A percentile compares a stretch with the other conserved stretches of the same genome.
These are phyloP conservation scores for Nitzschia palea DNA, from an alignment of 108 stramenopile genomes.

Conservation along the genomic window DNA sequence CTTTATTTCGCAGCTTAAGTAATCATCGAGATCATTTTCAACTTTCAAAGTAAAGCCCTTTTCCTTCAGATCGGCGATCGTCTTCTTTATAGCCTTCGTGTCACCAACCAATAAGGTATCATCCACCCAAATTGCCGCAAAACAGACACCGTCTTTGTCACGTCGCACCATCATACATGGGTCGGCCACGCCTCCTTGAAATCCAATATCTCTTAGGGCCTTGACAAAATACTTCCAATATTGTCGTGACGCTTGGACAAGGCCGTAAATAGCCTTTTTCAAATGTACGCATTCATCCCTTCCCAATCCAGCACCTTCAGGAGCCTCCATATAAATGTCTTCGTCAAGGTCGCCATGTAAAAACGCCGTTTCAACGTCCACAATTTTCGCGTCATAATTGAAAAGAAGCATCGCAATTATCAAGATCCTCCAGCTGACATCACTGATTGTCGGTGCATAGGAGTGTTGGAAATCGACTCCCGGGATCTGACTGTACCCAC, in stretches of 20 bases:
- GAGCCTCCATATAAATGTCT: constrained; percentile 29
- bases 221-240: background rate
- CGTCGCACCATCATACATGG: background rate
- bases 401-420: background rate
- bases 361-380: constrained; percentile 19
- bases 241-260: background rate
- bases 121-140: background rate
- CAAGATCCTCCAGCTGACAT: background rate
- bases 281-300: background rate
- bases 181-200: constrained; percentile 5
- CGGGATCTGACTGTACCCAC: constrained; percentile 13
- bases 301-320: background rate
- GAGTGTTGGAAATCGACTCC: background rate
- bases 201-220: constrained; percentile 3
- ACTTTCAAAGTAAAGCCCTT: constrained; percentile 6
- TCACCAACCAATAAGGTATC: background rate
- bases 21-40: constrained; percentile 14
- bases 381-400: background rate
- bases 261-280: background rate
- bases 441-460: background rate
- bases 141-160: background rate
- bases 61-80: background rate
- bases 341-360: constrained; percentile 28
- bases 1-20: constrained; percentile 19
- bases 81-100: background rate